phyloP scores from a whole-genome alignment of 1,284 basidiomycete species.

The Trametes sp. region DNA sequence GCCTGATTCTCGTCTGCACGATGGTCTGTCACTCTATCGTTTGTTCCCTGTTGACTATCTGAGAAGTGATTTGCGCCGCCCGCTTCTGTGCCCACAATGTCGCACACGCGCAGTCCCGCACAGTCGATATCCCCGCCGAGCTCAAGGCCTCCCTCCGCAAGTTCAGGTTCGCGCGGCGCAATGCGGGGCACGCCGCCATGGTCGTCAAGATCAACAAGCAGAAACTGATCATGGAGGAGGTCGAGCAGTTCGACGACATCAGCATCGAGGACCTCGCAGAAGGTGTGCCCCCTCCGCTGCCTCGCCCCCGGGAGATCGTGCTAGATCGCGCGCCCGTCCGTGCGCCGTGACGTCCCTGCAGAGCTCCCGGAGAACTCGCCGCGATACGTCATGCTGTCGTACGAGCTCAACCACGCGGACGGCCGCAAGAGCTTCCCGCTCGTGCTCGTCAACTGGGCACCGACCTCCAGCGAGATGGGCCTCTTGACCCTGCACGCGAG shows the following conservation, averaged over 20 bases:
- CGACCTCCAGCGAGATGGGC: conserved; percentile 75
- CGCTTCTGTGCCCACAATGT: neutral
- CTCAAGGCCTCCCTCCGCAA: conserved; percentile 82
- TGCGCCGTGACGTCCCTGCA: conserved; percentile 39
- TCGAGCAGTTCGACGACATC: conserved; percentile 80
- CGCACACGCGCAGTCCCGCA: conserved; percentile 60
- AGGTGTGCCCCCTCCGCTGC: conserved; percentile 53
- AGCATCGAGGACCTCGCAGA: conserved; percentile 85
- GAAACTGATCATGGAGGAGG: conserved; percentile 81
- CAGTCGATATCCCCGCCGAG: conserved; percentile 83
- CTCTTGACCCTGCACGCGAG: conserved; percentile 87
- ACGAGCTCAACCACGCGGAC: conserved; percentile 84
- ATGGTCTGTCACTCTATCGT: conserved; percentile 5
- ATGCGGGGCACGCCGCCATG: conserved; percentile 75
- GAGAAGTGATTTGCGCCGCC: no score
- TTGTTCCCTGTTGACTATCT: neutral
- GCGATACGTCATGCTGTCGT: conserved; percentile 86
- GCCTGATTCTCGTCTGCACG: neutral
- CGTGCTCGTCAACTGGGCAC: conserved; percentile 88
- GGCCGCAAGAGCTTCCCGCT: conserved; percentile 88
- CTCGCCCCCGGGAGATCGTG: conserved; percentile 9
- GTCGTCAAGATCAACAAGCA: conserved; percentile 90
- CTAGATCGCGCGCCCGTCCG: conserved; percentile 14
- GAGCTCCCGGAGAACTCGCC: conserved; percentile 93
- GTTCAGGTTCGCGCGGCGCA: conserved; percentile 81